These are phyloP conservation scores for Podaxis rugospora DNA, from an alignment of 768 basidiomycete species.

Conservation along the genomic window DNA sequence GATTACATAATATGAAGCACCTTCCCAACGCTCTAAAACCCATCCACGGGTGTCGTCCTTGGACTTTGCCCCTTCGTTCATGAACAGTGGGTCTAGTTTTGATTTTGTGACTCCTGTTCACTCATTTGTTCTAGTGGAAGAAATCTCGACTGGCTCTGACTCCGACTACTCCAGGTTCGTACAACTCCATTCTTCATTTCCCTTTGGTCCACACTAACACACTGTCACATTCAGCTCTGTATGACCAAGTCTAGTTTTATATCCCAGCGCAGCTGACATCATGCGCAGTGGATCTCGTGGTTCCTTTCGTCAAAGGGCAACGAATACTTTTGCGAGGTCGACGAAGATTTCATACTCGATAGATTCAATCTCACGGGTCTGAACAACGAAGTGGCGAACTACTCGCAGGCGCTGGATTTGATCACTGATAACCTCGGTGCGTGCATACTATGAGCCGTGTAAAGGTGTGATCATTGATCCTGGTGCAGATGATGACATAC, in stretches of 20 bases:
- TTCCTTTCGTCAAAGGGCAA: conserved; percentile 96
- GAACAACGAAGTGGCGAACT: conserved; percentile 94
- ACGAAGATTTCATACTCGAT: conserved; percentile 98
- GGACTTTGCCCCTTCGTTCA: no score
- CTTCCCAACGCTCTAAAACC: no score
- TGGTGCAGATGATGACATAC: conserved; percentile 80
- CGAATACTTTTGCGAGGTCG: conserved; percentile 99
- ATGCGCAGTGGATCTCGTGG: conserved; percentile 90
- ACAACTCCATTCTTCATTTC: conserved; percentile 4
- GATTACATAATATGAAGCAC: no score
- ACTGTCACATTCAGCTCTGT: conserved; percentile 4
- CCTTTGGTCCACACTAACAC: conserved; percentile 11
- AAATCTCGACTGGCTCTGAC: conserved; percentile 88
- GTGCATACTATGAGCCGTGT: conserved; percentile 18
- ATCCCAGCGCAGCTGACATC: neutral
- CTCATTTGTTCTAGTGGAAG: conserved; percentile 53
- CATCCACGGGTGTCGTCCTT: no score
- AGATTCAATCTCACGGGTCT: conserved; percentile 97
- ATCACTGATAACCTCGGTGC: conserved; percentile 94
- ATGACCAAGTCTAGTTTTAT: neutral
- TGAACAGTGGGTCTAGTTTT: no score
- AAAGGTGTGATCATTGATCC: neutral
- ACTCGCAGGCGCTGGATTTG: conserved; percentile 88
- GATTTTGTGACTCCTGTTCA: no score
- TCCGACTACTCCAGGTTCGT: conserved; percentile 93